Base-by-base conservation (phyloP, 768 basidiomycete species). In the Boletus tylopilopsis region DNA sequence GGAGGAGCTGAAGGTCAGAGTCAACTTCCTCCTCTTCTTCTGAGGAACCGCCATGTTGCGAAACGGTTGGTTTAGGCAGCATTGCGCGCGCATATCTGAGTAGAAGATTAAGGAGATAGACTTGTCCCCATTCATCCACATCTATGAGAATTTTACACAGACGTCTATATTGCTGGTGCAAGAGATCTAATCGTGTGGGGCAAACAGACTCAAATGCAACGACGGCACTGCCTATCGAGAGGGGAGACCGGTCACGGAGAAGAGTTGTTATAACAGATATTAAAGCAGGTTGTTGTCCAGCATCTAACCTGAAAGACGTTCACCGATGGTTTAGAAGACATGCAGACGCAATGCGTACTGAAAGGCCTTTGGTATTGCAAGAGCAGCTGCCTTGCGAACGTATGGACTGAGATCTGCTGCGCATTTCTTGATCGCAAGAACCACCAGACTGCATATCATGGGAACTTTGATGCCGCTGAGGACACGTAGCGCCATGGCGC, bases 101-200 rank as follows among this genome's bases (percentile, higher is more conserved):
- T 27, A 99, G 76, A 13, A 98, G 74, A 37, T 85, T 78, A 52
- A 95, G 74, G 18, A 93, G 67, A 39, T 85, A 80, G 6, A 87
- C 80, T 67, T 97, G 96, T 0, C 93, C 94, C 96, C 96, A 99
- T 65, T 96, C 95, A 59, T 99, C 96, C 5, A 87, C 84, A 59
- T 99, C 94, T 29, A 92, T 77, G 3, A 98, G 72, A n/a, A 88
- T 73, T 36, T 78, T 76, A 63, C 93, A 96, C 25, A 94, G 72
- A 23, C 90, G 81, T 21, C 94, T 77, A 59, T 90, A 99, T 57
- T 96, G 90, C 16, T 78, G 77, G 61, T 99, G 96, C 2, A 99
- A 68, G 12, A 96, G 80, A 61, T 95, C 92, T 12, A 94, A 77
- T 38, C 87, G 78, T 0, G 87, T 85, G 0, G 93, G 90, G 62